Percentiles rank a stretch among this genome's conserved stretches.
Evolutionary conservation across 1,284 basidiomycete species (phyloP).

Genomic region (Microbotryum intermedium): DNA sequence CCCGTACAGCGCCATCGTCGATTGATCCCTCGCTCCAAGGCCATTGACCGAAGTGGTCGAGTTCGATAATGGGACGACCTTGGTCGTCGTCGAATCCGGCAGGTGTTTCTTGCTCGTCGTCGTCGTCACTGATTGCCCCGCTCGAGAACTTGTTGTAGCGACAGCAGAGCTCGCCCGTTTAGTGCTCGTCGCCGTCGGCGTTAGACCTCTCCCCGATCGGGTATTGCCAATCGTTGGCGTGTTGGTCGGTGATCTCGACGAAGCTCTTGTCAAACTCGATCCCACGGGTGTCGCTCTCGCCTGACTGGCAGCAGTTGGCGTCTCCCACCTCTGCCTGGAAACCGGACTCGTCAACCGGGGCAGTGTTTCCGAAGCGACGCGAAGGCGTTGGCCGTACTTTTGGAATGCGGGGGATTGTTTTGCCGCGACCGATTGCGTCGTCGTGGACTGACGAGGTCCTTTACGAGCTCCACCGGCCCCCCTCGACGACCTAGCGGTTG

Average conservation of each 20-base stretch:
- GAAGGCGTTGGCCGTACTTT: constrained; percentile 25
- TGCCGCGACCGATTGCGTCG: constrained; percentile 7
- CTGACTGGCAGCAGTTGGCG: constrained; percentile 10
- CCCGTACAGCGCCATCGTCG: no score
- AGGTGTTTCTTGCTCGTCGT: neutral
- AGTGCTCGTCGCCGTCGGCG: neutral
- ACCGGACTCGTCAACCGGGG: neutral
- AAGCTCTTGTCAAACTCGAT: neutral
- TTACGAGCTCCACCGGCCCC: neutral
- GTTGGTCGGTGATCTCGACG: neutral
- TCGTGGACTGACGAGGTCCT: neutral
- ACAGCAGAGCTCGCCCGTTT: neutral
- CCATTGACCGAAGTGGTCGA: no score
- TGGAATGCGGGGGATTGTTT: constrained; percentile 9
- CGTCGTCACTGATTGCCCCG: no score
- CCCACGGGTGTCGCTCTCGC: neutral
- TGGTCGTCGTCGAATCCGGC: neutral
- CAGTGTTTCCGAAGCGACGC: constrained; percentile 1
- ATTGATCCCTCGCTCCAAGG: no score
- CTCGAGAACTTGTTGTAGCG: neutral
- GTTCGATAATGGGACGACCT: no score
- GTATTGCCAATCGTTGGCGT: neutral
- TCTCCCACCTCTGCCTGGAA: constrained; percentile 1
- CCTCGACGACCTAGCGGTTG: neutral
- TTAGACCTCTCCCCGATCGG: neutral